These are phyloP conservation scores for Escallonia herrerae DNA, from an alignment of 129 eudicot species.

Conservation along the genomic window DNA sequence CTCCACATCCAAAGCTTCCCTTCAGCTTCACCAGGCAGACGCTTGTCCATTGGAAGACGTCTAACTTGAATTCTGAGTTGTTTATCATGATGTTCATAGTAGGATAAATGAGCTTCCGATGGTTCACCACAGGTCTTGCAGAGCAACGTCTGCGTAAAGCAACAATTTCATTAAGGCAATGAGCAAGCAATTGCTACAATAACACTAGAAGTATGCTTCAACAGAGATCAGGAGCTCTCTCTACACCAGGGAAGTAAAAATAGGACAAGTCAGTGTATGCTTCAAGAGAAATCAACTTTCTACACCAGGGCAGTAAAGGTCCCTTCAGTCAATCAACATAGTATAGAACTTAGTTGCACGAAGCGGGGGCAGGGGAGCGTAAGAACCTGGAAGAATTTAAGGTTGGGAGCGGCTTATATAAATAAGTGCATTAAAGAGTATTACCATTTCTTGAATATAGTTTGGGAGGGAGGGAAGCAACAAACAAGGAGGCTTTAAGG, in stretches of 20 bases:
- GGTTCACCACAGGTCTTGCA: constrained; percentile 66
- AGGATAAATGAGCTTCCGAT: constrained; percentile 71
- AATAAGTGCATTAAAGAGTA: too few relatives aligned
- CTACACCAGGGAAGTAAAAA: too few relatives aligned
- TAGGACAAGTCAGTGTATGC: too few relatives aligned
- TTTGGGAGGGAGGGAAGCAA: too few relatives aligned
- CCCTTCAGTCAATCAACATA: too few relatives aligned
- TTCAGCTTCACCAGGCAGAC: constrained; percentile 63
- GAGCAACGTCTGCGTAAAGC: constrained; percentile 41
- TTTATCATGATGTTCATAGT: constrained; percentile 81
- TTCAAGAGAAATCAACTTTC: background rate
- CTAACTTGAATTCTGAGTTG: constrained; percentile 72
- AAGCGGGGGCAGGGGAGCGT: too few relatives aligned
- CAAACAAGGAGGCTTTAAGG: too few relatives aligned
- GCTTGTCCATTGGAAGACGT: constrained; percentile 39
- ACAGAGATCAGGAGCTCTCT: background rate
- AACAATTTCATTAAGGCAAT: constrained; percentile 3
- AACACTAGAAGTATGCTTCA: background rate
- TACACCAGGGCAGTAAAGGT: background rate
- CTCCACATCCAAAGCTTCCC: constrained; percentile 99
- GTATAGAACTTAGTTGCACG: too few relatives aligned
- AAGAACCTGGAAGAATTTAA: too few relatives aligned
- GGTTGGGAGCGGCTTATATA: too few relatives aligned
- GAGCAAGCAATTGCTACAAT: constrained; percentile 1
- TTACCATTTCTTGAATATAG: too few relatives aligned